Evolutionary conservation across 352 stramenopile genomes (phyloP), one percentile per base, ranked within the genome.

Genomic region (Pythium coloratum): DNA sequence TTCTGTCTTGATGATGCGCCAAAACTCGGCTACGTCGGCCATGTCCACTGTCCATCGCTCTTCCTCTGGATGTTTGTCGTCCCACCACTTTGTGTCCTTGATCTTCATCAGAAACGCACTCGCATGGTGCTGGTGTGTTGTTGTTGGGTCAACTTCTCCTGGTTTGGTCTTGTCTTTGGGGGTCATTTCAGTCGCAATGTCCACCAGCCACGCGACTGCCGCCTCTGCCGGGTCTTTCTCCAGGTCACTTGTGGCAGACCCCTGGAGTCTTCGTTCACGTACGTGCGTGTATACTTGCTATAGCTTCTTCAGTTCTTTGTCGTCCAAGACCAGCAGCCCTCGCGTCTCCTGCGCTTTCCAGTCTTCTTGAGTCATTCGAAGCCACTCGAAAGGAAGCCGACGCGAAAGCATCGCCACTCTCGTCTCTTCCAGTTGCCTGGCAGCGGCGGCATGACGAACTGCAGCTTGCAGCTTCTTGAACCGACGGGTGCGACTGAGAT

Each of bases 21-120:
- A 91, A 79, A 81, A 91, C 47, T 90, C 81, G 3, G 81, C 77
- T 2, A 86, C 38, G 66, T 88, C 81, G 20, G 54, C 55, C 63
- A 65, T 32, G 53, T 70, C 51, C 36, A 75, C 38, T 71, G 57
- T 14, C 13, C 59, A 9, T 36, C 6, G 10, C n/a, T 70, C 62
- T 2, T 46, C 62, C n/a, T 47, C 24, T 2, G 36, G 46, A 34
- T 75, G 69, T 18, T 71, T 71, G 9, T 66, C 46, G 12, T 6
- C 6, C 69, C 69, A 75, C 69, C 69, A 75, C 26, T 46, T 57
- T 0, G 53, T 62, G 3, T 33, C 3, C 9, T 60, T n/a, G 57
- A 70, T 42, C 53, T 14, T 14, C 57, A 53, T 53, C 57, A 69
- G 24, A 13, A 66, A 64, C 12, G 30, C 50, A 6, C 28, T 55